Conservation (phyloP, 1,284 basidiomycete species). For the Puccinia polysora region DNA sequence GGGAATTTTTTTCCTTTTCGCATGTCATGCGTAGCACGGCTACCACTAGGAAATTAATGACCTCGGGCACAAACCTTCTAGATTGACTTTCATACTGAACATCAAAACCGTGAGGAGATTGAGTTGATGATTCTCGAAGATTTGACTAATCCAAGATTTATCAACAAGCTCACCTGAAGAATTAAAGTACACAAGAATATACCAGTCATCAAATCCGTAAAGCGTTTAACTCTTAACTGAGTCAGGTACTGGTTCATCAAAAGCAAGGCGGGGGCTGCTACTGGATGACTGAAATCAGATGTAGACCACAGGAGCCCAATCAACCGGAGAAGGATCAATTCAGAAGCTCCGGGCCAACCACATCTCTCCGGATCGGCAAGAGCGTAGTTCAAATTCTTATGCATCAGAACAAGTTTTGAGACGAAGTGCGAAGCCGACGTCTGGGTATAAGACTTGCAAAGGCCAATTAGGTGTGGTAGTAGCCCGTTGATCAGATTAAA, state of each 20-base stretch:
- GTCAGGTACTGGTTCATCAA: constrained; percentile 89
- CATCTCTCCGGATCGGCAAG: constrained; percentile 65
- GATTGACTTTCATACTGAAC: constrained; percentile 76
- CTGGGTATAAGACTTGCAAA: constrained; percentile 76
- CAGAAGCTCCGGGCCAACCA: constrained; percentile 82
- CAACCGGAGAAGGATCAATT: constrained; percentile 74
- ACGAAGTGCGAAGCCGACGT: constrained; percentile 74
- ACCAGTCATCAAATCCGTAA: constrained; percentile 74
- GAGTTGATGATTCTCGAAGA: not conserved
- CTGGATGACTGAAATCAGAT: constrained; percentile 85
- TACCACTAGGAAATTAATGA: constrained; percentile 72
- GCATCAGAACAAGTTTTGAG: constrained; percentile 79
- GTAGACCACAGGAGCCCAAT: constrained; percentile 84
- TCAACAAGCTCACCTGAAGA: constrained; percentile 53
- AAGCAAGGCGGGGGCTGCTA: constrained; percentile 76
- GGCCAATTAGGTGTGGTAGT: constrained; percentile 73
- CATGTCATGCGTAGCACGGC: constrained; percentile 69
- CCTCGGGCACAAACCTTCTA: constrained; percentile 84
- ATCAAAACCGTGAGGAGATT: constrained; percentile 22
- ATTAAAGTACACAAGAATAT: constrained; percentile 83
- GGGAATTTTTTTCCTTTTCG: constrained; percentile 57
- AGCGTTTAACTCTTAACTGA: constrained; percentile 70
- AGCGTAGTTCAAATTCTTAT: constrained; percentile 85
- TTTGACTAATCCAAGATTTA: not conserved
- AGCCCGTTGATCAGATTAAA: constrained; percentile 64